Base-by-base conservation (phyloP, 1,284 basidiomycete species). In the Coriolopsis trogii region DNA sequence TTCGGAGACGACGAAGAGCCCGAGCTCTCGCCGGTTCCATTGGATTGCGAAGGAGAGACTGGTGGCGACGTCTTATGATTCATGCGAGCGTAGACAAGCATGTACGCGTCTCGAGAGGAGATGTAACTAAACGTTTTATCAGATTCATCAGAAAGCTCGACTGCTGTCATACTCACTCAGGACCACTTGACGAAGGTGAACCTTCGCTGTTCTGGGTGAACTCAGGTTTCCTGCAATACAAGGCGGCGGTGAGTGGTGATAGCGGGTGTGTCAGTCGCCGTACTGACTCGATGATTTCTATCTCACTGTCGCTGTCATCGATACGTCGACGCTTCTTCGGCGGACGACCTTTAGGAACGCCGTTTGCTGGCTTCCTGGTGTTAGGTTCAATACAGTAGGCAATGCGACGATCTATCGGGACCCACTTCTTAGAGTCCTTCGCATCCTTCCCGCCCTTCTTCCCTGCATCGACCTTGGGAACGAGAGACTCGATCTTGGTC, bases 31-130 rank as follows among this genome's bases (percentile, higher is more conserved):
- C n/a, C 9, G 8, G 21, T 21, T 2, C 37, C 46, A 13, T 62
- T 39, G 34, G n/a, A 13, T 23, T 44, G 30, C 2, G 26, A 42
- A 6, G 6, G n/a, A 3, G 31, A 18, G 18, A 39, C 28, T 6
- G 25, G 21, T 2, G 36, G 25, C 8, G 26, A 24, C 13, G 6
- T 41, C 21, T 38, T 43, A 23, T 43, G 16, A 13, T 31, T 44
- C 49, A 31, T 67, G 8, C 81, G 80, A 34, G 82, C 80, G 70
- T 96, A 97, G 44, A 97, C 86, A 31, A 96, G 79, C 93, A 96
- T 95, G 70, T 97, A 96, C 21, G 91, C 92, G 60, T 95, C 91
- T 67, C 82, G 88, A 1, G 92, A 94, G 1, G 79, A 75, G 52
- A 68, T 57, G 46, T 61, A 61, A 41, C 69, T 65, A 53, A 26